Conservation (phyloP, 2,329 filamentous ascomycete species). For the Sclerotinia trifoliorum region DNA sequence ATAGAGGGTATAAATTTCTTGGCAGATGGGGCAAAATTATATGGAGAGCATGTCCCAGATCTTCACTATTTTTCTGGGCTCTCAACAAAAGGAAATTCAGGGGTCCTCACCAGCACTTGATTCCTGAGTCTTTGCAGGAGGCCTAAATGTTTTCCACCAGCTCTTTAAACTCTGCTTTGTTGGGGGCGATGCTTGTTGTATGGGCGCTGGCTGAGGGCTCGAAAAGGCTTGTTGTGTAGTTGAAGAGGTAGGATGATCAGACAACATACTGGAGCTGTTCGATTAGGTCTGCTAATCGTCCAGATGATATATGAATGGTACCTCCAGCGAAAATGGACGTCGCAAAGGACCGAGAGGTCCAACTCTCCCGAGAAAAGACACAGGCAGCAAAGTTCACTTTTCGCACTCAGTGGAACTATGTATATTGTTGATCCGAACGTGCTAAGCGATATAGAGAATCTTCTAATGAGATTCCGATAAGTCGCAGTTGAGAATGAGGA, state of each 20-base stretch:
- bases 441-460: background rate
- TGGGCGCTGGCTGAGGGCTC: constrained; percentile 35
- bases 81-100: constrained; percentile 26
- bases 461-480: background rate
- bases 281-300: constrained; percentile 28
- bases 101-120: constrained; percentile 24
- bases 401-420: constrained; percentile 14
- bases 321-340: constrained; percentile 24
- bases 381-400: constrained; percentile 24
- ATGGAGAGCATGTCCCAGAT: constrained; percentile 8
- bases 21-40: constrained; percentile 7
- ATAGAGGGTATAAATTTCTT: constrained; percentile 1
- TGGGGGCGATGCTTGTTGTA: constrained; percentile 61
- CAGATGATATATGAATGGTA: constrained; percentile 21
- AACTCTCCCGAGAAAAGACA: constrained; percentile 22
- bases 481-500: constrained; percentile 6
- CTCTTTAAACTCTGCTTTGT: constrained; percentile 86
- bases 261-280: constrained; percentile 31
- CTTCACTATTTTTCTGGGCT: constrained; percentile 9
- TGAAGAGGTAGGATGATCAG: constrained; percentile 31
- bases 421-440: constrained; percentile 1
- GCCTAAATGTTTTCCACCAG: constrained; percentile 97
- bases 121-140: constrained; percentile 58
- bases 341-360: constrained; percentile 28
- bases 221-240: constrained; percentile 37